These are phyloP conservation scores for Carpinus viminea DNA, from an alignment of 306 rosid species.

Conservation along the genomic window DNA sequence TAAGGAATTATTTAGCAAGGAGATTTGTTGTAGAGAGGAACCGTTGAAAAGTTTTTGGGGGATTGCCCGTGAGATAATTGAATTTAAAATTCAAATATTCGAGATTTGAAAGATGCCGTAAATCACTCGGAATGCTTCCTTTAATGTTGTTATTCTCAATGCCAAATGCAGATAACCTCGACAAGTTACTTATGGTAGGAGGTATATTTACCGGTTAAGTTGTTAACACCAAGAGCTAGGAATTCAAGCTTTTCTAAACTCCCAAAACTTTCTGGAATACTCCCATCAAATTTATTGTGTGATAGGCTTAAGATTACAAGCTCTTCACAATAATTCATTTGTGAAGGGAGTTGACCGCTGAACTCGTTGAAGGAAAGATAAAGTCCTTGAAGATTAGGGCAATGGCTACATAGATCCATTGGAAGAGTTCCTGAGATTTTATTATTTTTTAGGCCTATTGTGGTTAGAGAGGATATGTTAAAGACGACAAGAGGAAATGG, in stretches of 20 bases:
- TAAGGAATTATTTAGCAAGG: background rate
- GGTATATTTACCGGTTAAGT: background rate
- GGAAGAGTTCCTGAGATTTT: background rate
- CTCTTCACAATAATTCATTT: background rate
- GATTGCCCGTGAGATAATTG: background rate
- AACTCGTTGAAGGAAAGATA: fast-evolving
- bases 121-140: background rate
- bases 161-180: fast-evolving
- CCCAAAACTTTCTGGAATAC: background rate
- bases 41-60: background rate
- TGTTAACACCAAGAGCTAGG: background rate
- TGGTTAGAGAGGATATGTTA: background rate
- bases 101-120: background rate
- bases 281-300: background rate
- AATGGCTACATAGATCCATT: background rate
- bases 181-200: background rate
- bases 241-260: background rate
- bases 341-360: background rate
- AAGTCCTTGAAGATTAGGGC: background rate
- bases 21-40: background rate
- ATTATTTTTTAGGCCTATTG: background rate
- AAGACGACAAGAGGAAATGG: no score
- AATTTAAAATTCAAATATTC: fast-evolving
- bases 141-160: background rate
- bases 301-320: background rate